phyloP scores from a whole-genome alignment of 345 rosid species.

The Iberis pinnata region DNA sequence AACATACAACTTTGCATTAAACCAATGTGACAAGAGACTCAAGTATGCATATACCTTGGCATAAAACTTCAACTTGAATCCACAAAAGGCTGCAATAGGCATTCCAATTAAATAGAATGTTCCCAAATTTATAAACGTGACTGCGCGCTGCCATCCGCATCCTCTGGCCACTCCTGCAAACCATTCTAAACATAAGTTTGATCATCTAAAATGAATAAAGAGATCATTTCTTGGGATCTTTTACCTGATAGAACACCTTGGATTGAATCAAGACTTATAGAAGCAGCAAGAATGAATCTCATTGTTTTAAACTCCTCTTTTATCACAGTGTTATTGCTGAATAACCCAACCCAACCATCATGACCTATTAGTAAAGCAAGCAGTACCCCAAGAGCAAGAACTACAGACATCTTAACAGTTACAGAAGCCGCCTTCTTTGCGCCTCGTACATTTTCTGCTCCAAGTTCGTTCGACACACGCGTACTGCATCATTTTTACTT shows the following conservation, averaged over 20 bases:
- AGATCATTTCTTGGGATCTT: too few species aligned
- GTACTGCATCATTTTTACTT: conserved; percentile 44
- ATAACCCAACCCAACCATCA: conserved; percentile 53
- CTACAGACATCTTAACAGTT: conserved; percentile 43
- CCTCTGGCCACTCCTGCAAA: conserved; percentile 63
- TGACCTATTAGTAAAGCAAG: conserved; percentile 42
- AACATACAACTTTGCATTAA: background rate
- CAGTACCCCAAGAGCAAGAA: conserved; percentile 44
- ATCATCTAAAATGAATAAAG: too few species aligned
- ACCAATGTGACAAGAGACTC: background rate
- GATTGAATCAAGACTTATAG: conserved; percentile 49
- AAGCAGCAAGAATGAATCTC: conserved; percentile 49
- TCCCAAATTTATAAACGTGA: conserved; percentile 41
- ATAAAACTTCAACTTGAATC: conserved; percentile 44
- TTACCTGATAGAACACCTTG: conserved; percentile 66
- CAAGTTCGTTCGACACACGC: conserved; percentile 74
- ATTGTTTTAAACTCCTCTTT: conserved; percentile 41
- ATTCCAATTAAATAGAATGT: conserved; percentile 48
- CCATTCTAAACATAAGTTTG: background rate
- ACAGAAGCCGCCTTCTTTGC: conserved; percentile 51
- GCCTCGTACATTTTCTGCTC: conserved; percentile 42
- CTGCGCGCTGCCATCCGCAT: conserved; percentile 71
- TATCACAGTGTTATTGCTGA: conserved; percentile 40
- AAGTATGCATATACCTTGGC: conserved; percentile 37
- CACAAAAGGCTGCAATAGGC: conserved; percentile 43